These are phyloP conservation scores for Elymus sibiricus DNA, from an alignment of 176 grass and related monocot genomes.

Conservation along the genomic window DNA sequence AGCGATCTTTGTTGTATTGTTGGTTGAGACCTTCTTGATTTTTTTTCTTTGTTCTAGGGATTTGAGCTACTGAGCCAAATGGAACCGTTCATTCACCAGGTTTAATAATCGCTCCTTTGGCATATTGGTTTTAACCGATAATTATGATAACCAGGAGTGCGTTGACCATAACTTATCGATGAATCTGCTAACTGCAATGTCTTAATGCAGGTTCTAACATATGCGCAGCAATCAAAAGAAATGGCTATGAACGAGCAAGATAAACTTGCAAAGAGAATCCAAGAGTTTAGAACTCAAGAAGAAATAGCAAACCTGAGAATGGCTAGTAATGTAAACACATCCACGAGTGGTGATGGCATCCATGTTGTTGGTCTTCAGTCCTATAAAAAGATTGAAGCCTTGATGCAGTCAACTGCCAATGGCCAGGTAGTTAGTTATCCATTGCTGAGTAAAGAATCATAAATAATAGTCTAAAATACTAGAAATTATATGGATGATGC, in stretches of 20 bases:
- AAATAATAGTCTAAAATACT: neutral
- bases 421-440: conserved; percentile 64
- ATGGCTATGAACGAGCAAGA: conserved; percentile 76
- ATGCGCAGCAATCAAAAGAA: conserved; percentile 97
- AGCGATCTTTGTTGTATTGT: conserved; percentile 20
- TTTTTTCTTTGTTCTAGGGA: conserved; percentile 56
- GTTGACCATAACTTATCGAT: conserved; percentile 12
- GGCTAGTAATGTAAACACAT: conserved; percentile 67
- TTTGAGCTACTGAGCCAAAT: conserved; percentile 89
- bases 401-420: conserved; percentile 86
- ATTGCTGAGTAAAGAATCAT: conserved; percentile 12
- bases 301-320: conserved; percentile 76
- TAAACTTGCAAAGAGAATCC: conserved; percentile 95
- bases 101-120: conserved; percentile 20
- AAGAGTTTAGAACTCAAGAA: conserved; percentile 90
- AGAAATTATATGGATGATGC: neutral
- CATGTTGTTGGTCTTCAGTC: conserved; percentile 89
- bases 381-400: conserved; percentile 89
- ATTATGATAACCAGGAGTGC: neutral
- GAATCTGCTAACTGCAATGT: conserved; percentile 25
- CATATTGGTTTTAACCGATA: conserved; percentile 23
- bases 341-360: conserved; percentile 84
- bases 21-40: conserved; percentile 32
- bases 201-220: conserved; percentile 89
- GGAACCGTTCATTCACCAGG: conserved; percentile 98